Conservation (phyloP, 257 asterid genomes). For the Parsonsia alboflavescens region DNA sequence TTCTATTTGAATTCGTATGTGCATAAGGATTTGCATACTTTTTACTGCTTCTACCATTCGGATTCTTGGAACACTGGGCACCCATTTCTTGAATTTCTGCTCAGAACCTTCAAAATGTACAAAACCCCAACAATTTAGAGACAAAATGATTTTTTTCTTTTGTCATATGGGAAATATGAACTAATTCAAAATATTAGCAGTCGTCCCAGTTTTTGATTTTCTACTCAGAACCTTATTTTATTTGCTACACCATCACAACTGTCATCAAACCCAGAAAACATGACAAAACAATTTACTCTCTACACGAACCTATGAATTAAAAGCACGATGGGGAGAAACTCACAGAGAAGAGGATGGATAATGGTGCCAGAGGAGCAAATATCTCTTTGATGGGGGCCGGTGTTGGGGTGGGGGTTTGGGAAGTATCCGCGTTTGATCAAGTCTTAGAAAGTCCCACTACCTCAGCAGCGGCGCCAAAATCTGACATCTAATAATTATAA, state of each 20-base stretch:
- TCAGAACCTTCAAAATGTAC: not conserved
- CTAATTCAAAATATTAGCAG: not conserved
- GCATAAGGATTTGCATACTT: constrained; percentile 25
- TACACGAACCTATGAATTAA: not conserved
- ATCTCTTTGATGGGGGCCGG: not conserved
- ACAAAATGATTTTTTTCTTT: not conserved
- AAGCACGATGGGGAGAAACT: not conserved
- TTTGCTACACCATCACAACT: no score
- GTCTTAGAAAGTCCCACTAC: not conserved
- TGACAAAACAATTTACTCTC: not conserved
- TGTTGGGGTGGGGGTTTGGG: not conserved
- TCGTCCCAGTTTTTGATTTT: not conserved
- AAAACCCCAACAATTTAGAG: not conserved
- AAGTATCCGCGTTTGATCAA: not conserved
- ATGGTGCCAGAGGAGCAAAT: not conserved
- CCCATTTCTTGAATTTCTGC: constrained; percentile 1
- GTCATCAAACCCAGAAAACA: not conserved
- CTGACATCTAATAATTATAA: not conserved
- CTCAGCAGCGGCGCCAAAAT: constrained; percentile 2
- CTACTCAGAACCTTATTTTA: not conserved
- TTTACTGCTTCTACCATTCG: not conserved
- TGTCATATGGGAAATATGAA: not conserved
- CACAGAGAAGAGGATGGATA: not conserved
- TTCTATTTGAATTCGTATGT: not conserved
- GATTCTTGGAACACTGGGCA: not conserved